phyloP scores from a whole-genome alignment of 495 filamentous ascomycete genomes.

The Penicillium cosmopolitanum region DNA sequence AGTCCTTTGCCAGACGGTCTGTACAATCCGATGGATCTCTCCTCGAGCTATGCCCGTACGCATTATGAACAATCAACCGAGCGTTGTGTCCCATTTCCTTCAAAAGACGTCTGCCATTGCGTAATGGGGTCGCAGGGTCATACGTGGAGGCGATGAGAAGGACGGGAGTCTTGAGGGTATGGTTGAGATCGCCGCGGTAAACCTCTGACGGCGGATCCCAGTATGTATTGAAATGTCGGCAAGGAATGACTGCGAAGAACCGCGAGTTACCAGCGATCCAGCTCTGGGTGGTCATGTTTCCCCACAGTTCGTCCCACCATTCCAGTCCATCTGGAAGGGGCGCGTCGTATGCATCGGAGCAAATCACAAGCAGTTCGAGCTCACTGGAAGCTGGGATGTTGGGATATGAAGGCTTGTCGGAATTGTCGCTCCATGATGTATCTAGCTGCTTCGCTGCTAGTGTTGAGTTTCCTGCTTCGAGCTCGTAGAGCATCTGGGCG shows the following conservation, averaged over 20 bases:
- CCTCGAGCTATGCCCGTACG: conserved; percentile 21
- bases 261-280: conserved; percentile 26
- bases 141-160: conserved; percentile 21
- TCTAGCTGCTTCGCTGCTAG: conserved; percentile 18
- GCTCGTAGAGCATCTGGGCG: conserved; percentile 22
- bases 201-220: conserved; percentile 22
- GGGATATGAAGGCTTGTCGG: background rate
- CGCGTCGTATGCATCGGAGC: conserved; percentile 24
- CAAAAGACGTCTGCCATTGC: conserved; percentile 22
- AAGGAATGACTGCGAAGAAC: conserved; percentile 20
- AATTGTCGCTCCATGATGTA: conserved; percentile 15
- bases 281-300: conserved; percentile 19
- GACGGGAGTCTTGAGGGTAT: conserved; percentile 21
- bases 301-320: conserved; percentile 23
- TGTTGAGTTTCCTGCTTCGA: conserved; percentile 22
- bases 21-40: conserved; percentile 21
- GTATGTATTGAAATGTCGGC: conserved; percentile 20
- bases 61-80: conserved; percentile 23
- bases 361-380: conserved; percentile 21
- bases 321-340: conserved; percentile 20
- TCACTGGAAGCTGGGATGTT: conserved; percentile 12
- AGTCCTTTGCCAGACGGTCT: conserved; percentile 18
- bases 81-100: conserved; percentile 24
- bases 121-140: conserved; percentile 24
- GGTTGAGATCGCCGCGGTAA: conserved; percentile 25